phyloP scores from a whole-genome alignment of 352 stramenopile species.

The Saprolegnia parasitica region DNA sequence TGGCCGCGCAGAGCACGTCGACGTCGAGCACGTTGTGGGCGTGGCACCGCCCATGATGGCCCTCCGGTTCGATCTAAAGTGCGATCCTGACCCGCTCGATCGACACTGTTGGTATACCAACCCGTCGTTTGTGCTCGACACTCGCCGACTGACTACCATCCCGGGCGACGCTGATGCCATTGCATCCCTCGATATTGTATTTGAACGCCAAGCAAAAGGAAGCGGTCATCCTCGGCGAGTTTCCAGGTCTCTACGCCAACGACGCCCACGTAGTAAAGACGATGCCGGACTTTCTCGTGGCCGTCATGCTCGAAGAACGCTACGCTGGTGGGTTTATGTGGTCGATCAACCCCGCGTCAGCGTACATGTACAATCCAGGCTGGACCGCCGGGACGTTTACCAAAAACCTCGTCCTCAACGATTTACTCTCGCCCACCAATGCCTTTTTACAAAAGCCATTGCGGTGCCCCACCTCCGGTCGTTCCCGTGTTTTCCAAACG shows the following conservation, averaged over 20 bases:
- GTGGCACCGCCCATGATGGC: no score
- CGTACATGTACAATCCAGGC: slow-evolving; percentile 68
- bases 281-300: slow-evolving; percentile 63
- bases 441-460: slow-evolving; percentile 58
- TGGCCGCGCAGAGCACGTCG: no score
- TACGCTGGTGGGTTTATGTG: slow-evolving; percentile 75
- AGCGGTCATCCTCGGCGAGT: slow-evolving; percentile 63
- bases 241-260: slow-evolving; percentile 58
- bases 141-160: no score
- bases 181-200: no score
- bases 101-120: no score
- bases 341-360: slow-evolving; percentile 70
- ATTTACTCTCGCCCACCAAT: slow-evolving; percentile 67
- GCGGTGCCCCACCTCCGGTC: slow-evolving; percentile 50
- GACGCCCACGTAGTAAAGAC: slow-evolving; percentile 48
- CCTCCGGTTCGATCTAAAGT: no score
- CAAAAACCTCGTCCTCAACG: slow-evolving; percentile 55
- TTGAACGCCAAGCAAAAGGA: slow-evolving; percentile 41
- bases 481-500: slow-evolving; percentile 54
- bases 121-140: no score
- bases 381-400: slow-evolving; percentile 56
- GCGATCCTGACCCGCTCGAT: no score
- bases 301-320: slow-evolving; percentile 46
- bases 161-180: slow-evolving; percentile 44
- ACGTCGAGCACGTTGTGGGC: no score